These are phyloP conservation scores for Rhododendron kiyosumense DNA, from an alignment of 148 eudicot genomes.

Conservation along the genomic window DNA sequence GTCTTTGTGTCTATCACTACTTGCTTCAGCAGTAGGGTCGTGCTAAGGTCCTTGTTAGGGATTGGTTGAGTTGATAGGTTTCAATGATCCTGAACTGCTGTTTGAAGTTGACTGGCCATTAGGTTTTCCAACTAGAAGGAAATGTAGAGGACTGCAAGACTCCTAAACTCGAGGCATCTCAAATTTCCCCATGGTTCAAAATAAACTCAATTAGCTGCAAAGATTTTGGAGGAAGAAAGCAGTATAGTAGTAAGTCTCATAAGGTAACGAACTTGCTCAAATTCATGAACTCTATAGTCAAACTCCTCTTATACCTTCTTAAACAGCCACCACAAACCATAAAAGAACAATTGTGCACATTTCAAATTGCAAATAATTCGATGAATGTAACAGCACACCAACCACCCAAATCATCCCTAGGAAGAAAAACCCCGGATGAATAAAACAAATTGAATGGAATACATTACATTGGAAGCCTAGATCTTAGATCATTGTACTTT, in stretches of 20 bases:
- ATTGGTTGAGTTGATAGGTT: neutral
- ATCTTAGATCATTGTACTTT: constrained; percentile 7
- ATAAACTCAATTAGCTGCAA: neutral
- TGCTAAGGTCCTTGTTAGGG: neutral
- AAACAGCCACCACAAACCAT: neutral
- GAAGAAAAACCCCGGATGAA: neutral
- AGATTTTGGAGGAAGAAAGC: neutral
- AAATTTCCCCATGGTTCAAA: neutral
- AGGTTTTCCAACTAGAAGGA: neutral
- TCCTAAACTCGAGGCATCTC: neutral
- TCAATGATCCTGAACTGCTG: neutral
- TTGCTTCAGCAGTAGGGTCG: neutral
- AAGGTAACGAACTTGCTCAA: neutral
- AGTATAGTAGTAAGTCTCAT: neutral
- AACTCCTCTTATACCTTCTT: neutral
- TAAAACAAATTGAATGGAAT: neutral
- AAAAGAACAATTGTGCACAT: neutral
- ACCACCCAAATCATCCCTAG: neutral
- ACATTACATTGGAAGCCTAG: constrained; percentile 6
- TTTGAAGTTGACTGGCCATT: neutral
- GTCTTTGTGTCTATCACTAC: neutral
- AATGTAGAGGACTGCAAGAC: neutral
- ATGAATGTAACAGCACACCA: neutral
- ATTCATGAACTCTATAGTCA: neutral
- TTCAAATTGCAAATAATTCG: neutral